Evolutionary conservation across 2,329 filamentous ascomycete species (phyloP).

Genomic region (Akanthomyces lecanii): DNA sequence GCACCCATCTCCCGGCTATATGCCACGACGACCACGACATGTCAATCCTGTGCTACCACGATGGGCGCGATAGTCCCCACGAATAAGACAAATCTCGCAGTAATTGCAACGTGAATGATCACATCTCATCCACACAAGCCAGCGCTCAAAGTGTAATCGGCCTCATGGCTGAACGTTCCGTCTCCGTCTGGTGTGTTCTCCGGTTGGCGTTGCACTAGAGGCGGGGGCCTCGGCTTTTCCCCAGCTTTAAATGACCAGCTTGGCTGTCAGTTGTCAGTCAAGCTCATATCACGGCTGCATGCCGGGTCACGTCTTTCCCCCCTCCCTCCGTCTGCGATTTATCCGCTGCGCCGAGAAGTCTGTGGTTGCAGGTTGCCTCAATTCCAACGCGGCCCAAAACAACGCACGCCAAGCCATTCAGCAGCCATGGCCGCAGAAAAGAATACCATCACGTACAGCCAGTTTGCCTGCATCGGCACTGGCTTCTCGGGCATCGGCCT

Average conservation of each 20-base stretch:
- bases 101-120: too few species aligned
- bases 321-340: not conserved
- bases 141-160: not conserved
- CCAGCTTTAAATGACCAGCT: not conserved
- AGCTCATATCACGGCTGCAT: not conserved
- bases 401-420: not conserved
- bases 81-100: too few species aligned
- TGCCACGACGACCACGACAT: not conserved
- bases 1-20: not conserved
- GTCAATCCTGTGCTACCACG: too few species aligned
- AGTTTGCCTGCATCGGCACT: constrained; percentile 50
- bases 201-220: constrained; percentile 6
- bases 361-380: not conserved
- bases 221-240: constrained; percentile 10
- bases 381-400: not conserved
- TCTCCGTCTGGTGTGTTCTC: not conserved
- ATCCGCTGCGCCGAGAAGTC: not conserved
- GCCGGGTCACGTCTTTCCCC: not conserved
- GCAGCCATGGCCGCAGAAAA: constrained; percentile 9
- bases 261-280: not conserved
- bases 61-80: too few species aligned
- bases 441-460: constrained; percentile 27
- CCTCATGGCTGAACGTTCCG: not conserved
- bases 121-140: not conserved
- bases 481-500: constrained; percentile 61